phyloP scores from a whole-genome alignment of 2,329 filamentous ascomycete species.

The Hirsutella thompsonii region DNA sequence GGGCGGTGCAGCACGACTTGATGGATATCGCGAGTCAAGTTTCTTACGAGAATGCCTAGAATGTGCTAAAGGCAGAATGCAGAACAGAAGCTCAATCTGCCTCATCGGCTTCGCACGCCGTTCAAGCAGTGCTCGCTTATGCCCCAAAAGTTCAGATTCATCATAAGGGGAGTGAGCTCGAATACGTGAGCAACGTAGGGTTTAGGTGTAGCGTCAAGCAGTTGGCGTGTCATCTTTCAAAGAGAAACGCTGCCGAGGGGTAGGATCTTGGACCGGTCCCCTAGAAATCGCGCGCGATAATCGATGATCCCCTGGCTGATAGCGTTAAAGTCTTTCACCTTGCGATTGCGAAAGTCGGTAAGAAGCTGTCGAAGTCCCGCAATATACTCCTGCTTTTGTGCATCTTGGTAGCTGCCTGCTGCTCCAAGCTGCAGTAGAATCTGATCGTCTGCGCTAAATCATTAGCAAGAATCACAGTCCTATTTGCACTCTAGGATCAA shows the following conservation, averaged over 20 bases:
- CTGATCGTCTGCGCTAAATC: conserved; percentile 48
- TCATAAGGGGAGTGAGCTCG: neutral
- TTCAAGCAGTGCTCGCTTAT: neutral
- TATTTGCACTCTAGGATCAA: neutral
- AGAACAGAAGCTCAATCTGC: neutral
- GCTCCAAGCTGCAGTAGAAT: conserved; percentile 61
- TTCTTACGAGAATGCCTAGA: too few species aligned
- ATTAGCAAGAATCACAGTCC: conserved; percentile 33
- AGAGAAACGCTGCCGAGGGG: conserved; percentile 36
- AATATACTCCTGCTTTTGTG: conserved; percentile 49
- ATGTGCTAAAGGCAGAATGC: neutral
- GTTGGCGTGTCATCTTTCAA: conserved; percentile 8
- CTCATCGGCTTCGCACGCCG: neutral
- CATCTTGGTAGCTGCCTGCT: conserved; percentile 48
- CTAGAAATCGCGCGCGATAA: conserved; percentile 51
- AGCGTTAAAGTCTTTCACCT: conserved; percentile 51
- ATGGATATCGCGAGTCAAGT: too few species aligned
- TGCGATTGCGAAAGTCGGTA: conserved; percentile 42
- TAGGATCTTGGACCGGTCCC: conserved; percentile 51
- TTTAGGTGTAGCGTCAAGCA: neutral
- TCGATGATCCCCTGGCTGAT: conserved; percentile 56
- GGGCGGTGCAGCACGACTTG: too few species aligned
- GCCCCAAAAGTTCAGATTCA: neutral
- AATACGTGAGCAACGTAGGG: neutral
- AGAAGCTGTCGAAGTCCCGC: conserved; percentile 49